A percentile compares a stretch with the other conserved stretches of the same genome.
phyloP scores from a whole-genome alignment of 805 yeast genomes.

The Ogataea nakhonphanomensis region DNA sequence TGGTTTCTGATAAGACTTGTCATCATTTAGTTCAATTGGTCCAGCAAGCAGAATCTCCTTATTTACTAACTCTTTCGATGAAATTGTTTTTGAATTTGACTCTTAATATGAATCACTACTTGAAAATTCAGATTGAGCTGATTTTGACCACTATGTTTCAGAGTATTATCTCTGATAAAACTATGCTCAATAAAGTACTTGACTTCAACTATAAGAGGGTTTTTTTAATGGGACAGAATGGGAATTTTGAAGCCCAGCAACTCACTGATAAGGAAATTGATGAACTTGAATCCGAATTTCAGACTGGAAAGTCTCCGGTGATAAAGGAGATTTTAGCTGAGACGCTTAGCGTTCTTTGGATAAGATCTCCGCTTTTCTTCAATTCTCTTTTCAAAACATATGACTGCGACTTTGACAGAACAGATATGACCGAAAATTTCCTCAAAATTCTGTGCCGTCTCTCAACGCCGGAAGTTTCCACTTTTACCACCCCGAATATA shows the following conservation, averaged over 20 bases:
- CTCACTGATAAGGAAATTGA: conserved; percentile 28
- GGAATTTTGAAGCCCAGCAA: conserved; percentile 24
- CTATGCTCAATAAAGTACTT: conserved; percentile 27
- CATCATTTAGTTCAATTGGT: conserved; percentile 80
- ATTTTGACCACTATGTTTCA: conserved; percentile 62
- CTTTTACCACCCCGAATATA: conserved; percentile 73
- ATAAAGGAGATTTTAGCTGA: conserved; percentile 82
- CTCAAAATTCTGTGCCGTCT: conserved; percentile 70
- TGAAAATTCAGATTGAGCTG: conserved; percentile 80
- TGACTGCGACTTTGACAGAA: conserved; percentile 87
- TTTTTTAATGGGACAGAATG: conserved; percentile 28
- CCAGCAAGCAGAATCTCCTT: conserved; percentile 68
- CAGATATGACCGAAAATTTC: conserved; percentile 67
- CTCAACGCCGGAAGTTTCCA: conserved; percentile 83
- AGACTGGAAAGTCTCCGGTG: conserved; percentile 42
- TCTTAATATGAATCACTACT: conserved; percentile 57
- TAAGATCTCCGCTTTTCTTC: conserved; percentile 74
- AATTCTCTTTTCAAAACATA: conserved; percentile 73
- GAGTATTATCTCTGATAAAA: conserved; percentile 27
- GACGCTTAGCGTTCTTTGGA: conserved; percentile 77
- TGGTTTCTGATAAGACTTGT: conserved; percentile 78
- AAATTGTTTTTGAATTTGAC: conserved; percentile 72
- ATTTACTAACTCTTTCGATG: conserved; percentile 70
- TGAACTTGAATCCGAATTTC: conserved; percentile 36
- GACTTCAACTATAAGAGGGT: conserved; percentile 27